Base-by-base conservation (phyloP, 2,329 filamentous ascomycete species). In the Incumbomyces lentus region DNA sequence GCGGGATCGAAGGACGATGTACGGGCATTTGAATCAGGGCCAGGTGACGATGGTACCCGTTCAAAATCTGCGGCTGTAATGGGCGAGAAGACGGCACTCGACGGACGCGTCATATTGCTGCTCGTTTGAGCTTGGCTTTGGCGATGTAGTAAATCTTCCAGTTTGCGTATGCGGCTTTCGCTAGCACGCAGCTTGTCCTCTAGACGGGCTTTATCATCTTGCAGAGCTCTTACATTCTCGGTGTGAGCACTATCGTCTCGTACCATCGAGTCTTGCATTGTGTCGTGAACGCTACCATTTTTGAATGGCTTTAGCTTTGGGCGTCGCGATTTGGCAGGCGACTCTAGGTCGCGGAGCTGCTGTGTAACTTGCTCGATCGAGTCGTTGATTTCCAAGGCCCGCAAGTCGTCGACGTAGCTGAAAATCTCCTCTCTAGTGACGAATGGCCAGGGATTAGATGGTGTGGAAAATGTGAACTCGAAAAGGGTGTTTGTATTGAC, bases 271-370 rank as follows among this genome's bases (percentile, higher is more conserved):
- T 86, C 93, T 58, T 84, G 80, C n/a, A 87, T 87, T 51, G 95
- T 75, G 61, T 96, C 92, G 58, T 95, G 88, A 32, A 96, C 77
- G 60, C 92, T 96, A 13, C 92, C 92, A 60, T 93, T 92, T 62
- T 95, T 95, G 71, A 98, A 96, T 4, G 87, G 88, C 62, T 90
- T 94, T 6, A 92, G 78, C 48, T 87, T 79, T 64, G 87, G 89
- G 50, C 82, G 78, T 60, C 94, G 89, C 62, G 92, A 86, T 57
- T 84, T 87, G 0, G 86, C 92, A 2, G 90, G 88, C 47, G 76
- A 79, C 60, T 82, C 82, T 12, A 96, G 72, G 45, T 94, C 88
- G 50, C 81, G 80, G 49, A 93, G 75, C 14, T 88, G 76, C 59
- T 87, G 85, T 2, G 73, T 70, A 30, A 96, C 73, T 43, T 94